Evolutionary conservation across 2,329 filamentous ascomycete species (phyloP).

Genomic region (Pyrenophora seminiperda): DNA sequence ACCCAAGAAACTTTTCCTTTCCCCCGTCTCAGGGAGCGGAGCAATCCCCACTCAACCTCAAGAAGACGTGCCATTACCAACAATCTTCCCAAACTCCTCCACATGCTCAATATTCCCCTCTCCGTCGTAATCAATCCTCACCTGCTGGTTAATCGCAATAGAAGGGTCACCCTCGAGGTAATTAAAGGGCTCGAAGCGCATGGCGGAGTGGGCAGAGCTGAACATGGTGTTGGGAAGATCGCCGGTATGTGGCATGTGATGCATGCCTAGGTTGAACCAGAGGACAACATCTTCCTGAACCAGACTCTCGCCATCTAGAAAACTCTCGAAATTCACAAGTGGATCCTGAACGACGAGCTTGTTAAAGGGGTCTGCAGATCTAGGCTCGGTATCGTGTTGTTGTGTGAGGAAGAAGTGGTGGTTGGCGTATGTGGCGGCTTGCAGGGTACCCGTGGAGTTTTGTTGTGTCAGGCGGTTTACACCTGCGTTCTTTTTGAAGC

Average conservation of each 20-base stretch:
- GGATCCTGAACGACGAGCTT: slow-evolving; percentile 55
- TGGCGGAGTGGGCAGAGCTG: slow-evolving; percentile 53
- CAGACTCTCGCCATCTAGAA: slow-evolving; percentile 55
- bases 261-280: slow-evolving; percentile 60
- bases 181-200: slow-evolving; percentile 54
- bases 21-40: too few relatives aligned
- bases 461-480: slow-evolving; percentile 51
- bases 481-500: slow-evolving; percentile 51
- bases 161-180: slow-evolving; percentile 52
- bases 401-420: slow-evolving; percentile 59
- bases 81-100: slow-evolving; percentile 21
- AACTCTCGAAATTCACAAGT: slow-evolving; percentile 57
- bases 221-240: slow-evolving; percentile 60
- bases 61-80: not conserved
- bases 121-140: slow-evolving; percentile 47
- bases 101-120: slow-evolving; percentile 8
- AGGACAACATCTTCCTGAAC: slow-evolving; percentile 53
- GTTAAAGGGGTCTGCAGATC: slow-evolving; percentile 53
- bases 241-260: slow-evolving; percentile 54
- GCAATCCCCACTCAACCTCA: too few relatives aligned
- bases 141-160: slow-evolving; percentile 49
- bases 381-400: slow-evolving; percentile 60
- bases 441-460: slow-evolving; percentile 55
- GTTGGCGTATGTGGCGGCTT: slow-evolving; percentile 56
- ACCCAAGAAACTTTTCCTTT: too few relatives aligned